phyloP scores from a whole-genome alignment of 1,139 yeast genomes.

The Eremothecium cymbalariae region DNA sequence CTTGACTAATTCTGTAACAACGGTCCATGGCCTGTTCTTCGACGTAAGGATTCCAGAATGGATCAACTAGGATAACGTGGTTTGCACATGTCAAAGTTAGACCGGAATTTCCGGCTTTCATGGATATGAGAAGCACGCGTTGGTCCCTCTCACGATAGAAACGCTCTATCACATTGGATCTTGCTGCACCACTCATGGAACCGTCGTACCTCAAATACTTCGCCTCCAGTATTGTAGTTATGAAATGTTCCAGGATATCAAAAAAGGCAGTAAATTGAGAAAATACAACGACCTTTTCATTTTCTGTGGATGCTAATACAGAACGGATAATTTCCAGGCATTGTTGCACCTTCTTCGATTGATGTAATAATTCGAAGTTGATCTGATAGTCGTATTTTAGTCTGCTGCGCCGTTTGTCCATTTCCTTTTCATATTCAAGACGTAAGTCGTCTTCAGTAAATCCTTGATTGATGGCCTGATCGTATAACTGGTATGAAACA shows the following conservation, averaged over 20 bases:
- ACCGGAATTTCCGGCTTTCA: constrained; percentile 91
- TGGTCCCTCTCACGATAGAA: constrained; percentile 52
- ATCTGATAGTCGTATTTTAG: constrained; percentile 32
- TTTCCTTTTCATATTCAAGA: constrained; percentile 23
- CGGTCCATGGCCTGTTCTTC: constrained; percentile 96
- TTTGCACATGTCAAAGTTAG: constrained; percentile 88
- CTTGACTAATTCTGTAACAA: constrained; percentile 89
- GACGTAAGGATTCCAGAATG: constrained; percentile 94
- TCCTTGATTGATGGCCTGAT: constrained; percentile 37
- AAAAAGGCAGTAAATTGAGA: constrained; percentile 79
- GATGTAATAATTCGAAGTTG: constrained; percentile 29
- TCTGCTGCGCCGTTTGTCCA: constrained; percentile 25
- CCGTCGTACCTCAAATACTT: constrained; percentile 70
- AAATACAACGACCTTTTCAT: constrained; percentile 66
- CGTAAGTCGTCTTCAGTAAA: constrained; percentile 30
- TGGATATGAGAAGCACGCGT: constrained; percentile 59
- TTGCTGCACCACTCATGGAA: constrained; percentile 57
- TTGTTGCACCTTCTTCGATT: constrained; percentile 49
- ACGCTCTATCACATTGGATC: constrained; percentile 52
- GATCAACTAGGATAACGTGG: constrained; percentile 83
- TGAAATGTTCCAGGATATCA: constrained; percentile 55
- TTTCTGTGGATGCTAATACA: constrained; percentile 38
- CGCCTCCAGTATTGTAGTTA: constrained; percentile 40
- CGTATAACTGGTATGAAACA: constrained; percentile 46
- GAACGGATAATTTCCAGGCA: constrained; percentile 41